Conservation (phyloP, 2,329 filamentous ascomycete species). For the Raffaelea arxii region DNA sequence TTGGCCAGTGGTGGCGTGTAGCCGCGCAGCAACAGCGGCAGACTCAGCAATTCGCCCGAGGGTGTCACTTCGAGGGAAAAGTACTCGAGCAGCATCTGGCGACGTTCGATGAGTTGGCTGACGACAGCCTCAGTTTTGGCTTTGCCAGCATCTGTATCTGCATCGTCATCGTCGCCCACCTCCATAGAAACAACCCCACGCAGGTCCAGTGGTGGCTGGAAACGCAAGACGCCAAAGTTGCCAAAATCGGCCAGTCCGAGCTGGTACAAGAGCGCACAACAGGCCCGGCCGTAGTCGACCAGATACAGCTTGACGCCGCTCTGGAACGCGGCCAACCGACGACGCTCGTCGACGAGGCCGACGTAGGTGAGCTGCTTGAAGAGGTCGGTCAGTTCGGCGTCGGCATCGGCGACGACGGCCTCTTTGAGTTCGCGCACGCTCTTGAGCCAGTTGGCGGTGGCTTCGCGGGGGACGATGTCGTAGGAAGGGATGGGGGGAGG, state of each 20-base stretch:
- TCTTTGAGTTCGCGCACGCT: conserved; percentile 79
- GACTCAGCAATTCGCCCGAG: conserved; percentile 63
- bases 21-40: conserved; percentile 80
- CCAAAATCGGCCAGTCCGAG: conserved; percentile 89
- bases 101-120: conserved; percentile 59
- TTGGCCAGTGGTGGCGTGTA: conserved; percentile 83
- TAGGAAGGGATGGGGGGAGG: conserved; percentile 49
- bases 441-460: conserved; percentile 62
- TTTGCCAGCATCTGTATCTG: conserved; percentile 54
- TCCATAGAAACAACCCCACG: conserved; percentile 62
- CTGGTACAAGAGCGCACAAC: conserved; percentile 91
- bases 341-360: conserved; percentile 78
- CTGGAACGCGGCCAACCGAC: conserved; percentile 86
- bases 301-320: conserved; percentile 86
- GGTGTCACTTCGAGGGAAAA: conserved; percentile 78
- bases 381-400: conserved; percentile 77
- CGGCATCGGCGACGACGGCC: conserved; percentile 70
- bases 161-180: conserved; percentile 17
- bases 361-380: conserved; percentile 88
- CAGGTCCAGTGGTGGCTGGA: conserved; percentile 66
- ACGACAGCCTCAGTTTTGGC: conserved; percentile 57
- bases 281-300: conserved; percentile 82
- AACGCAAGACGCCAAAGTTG: conserved; percentile 79
- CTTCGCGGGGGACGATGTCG: conserved; percentile 59
- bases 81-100: conserved; percentile 87